Evolutionary conservation across 345 rosid genomes (phyloP).

Genomic region (Syzygium aqueum): DNA sequence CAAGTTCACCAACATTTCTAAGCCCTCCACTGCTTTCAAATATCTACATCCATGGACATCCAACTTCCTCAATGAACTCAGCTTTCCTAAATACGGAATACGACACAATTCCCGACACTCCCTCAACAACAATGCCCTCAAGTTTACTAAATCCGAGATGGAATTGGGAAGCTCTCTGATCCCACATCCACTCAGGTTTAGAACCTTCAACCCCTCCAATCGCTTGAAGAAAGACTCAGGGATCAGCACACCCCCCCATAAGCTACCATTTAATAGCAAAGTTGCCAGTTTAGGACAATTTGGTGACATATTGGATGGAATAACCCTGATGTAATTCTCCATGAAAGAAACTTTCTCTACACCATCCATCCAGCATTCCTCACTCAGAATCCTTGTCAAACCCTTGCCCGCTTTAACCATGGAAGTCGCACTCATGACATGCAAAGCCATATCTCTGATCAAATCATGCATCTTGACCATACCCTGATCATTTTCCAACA

Average conservation of each 20-base stretch:
- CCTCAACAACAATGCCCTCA: slow-evolving; percentile 3
- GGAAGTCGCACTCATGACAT: neutral
- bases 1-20: slow-evolving; percentile 8
- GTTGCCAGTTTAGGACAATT: neutral
- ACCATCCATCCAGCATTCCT: slow-evolving; percentile 4
- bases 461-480: slow-evolving; percentile 18
- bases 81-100: slow-evolving; percentile 11
- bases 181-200: neutral
- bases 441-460: slow-evolving; percentile 21
- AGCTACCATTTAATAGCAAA: neutral
- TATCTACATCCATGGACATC: neutral
- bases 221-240: neutral
- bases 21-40: slow-evolving; percentile 1
- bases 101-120: neutral
- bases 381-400: neutral
- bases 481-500: neutral
- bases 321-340: neutral
- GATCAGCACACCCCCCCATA: neutral
- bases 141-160: neutral
- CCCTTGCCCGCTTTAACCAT: slow-evolving; percentile 3
- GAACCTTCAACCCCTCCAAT: neutral
- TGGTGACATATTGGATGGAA: neutral
- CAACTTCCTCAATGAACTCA: slow-evolving; percentile 1
- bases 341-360: slow-evolving; percentile 7
- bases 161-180: slow-evolving; percentile 11